Conservation (phyloP, 306 rosid genomes). For the Dalbergia cochinchinensis region DNA sequence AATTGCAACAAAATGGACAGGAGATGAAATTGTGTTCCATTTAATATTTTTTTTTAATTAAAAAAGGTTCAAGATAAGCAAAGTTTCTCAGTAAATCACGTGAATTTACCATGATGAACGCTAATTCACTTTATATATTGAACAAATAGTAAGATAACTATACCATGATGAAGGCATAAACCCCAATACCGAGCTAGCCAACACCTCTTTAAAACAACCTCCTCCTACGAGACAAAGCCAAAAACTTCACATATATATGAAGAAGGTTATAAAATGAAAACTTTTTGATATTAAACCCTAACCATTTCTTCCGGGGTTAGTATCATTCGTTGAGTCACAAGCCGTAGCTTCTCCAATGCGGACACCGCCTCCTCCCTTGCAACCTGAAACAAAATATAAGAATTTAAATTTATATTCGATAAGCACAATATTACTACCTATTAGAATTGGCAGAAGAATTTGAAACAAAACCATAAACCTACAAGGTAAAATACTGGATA, state of each 20-base stretch:
- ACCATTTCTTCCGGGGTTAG: conserved; percentile 91
- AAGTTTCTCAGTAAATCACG: not conserved
- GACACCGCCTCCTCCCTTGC: conserved; percentile 73
- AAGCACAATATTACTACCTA: conserved; percentile 28
- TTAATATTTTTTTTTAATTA: not conserved
- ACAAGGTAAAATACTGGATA: conserved; percentile 67
- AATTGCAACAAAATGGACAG: not conserved
- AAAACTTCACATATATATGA: conserved; percentile 44
- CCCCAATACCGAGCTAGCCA: conserved; percentile 98
- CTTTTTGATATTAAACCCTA: conserved; percentile 34
- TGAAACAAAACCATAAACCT: conserved; percentile 47
- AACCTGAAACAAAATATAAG: conserved; percentile 48
- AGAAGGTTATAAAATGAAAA: conserved; percentile 28
- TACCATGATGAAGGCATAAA: conserved; percentile 80
- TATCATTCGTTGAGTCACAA: conserved; percentile 80
- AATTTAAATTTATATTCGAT: conserved; percentile 36
- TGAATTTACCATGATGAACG: no score
- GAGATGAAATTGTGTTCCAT: not conserved
- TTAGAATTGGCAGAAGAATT: conserved; percentile 29
- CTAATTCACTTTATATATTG: conserved; percentile 4
- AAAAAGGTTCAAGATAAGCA: not conserved
- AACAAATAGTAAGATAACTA: conserved; percentile 27
- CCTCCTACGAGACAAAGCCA: conserved; percentile 73
- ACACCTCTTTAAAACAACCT: conserved; percentile 92
- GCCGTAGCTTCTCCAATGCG: conserved; percentile 66